Conservation (phyloP, 2,329 filamentous ascomycete species). For the Nemania bipapillata region DNA sequence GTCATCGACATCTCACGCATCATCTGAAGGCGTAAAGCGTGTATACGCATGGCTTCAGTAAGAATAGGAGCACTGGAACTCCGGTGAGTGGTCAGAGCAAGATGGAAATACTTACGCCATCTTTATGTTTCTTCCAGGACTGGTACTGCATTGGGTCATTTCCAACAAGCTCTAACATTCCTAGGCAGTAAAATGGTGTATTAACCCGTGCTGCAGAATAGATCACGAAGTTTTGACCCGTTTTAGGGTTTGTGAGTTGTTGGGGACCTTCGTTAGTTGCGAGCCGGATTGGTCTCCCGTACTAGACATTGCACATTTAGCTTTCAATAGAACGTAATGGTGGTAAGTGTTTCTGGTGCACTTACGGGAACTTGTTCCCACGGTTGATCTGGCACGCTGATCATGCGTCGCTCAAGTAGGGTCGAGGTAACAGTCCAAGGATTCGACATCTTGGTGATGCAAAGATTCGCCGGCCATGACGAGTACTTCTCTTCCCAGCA, state of each 20-base stretch:
- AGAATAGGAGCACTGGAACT: not conserved
- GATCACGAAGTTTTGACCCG: slow-evolving; percentile 53
- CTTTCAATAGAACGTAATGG: not conserved
- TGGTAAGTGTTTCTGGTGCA: not conserved
- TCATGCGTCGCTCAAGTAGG: slow-evolving; percentile 50
- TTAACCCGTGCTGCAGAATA: slow-evolving; percentile 55
- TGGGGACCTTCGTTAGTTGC: slow-evolving; percentile 54
- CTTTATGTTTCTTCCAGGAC: slow-evolving; percentile 52
- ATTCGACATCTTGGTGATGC: slow-evolving; percentile 53
- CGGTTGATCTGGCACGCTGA: slow-evolving; percentile 51
- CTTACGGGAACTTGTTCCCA: slow-evolving; percentile 53
- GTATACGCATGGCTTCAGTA: not conserved
- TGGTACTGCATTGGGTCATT: slow-evolving; percentile 54
- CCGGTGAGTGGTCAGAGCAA: too few relatives aligned
- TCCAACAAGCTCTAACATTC: slow-evolving; percentile 53
- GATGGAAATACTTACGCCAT: slow-evolving; percentile 36
- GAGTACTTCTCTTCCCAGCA: slow-evolving; percentile 54
- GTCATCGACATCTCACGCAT: not conserved
- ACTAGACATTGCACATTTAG: slow-evolving; percentile 36
- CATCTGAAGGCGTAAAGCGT: too few relatives aligned
- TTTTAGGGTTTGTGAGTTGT: slow-evolving; percentile 53
- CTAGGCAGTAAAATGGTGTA: slow-evolving; percentile 54
- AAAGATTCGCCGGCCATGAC: slow-evolving; percentile 53
- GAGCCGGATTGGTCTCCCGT: slow-evolving; percentile 51
- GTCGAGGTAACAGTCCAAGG: slow-evolving; percentile 52